phyloP scores from a whole-genome alignment of 2,329 filamentous ascomycete species.

The Pseudohalonectria lignicola region DNA sequence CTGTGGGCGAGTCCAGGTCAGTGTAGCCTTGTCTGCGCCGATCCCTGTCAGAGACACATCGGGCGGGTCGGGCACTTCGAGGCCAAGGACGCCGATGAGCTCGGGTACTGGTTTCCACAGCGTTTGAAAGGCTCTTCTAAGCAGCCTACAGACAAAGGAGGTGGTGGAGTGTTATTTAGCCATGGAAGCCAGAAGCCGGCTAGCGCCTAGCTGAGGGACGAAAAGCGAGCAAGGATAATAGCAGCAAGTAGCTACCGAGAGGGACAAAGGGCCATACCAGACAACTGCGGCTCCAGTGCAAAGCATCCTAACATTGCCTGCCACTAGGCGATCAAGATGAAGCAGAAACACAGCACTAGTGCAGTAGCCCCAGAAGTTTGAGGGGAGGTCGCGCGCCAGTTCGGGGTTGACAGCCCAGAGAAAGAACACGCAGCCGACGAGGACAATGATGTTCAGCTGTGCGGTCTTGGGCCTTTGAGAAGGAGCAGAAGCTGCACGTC shows the following conservation, averaged over 20 bases:
- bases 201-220: too few species aligned
- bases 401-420: constrained; percentile 30
- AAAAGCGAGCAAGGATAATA: too few species aligned
- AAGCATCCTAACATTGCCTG: constrained; percentile 41
- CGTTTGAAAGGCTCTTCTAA: constrained; percentile 78
- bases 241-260: too few species aligned
- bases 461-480: constrained; percentile 24
- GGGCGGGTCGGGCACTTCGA: constrained; percentile 86
- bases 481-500: not conserved
- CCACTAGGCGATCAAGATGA: constrained; percentile 33
- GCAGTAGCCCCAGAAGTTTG: constrained; percentile 20
- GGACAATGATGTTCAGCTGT: constrained; percentile 28
- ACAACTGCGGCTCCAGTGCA: constrained; percentile 39
- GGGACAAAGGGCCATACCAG: constrained; percentile 25
- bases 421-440: constrained; percentile 26
- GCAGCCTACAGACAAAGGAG: constrained; percentile 53
- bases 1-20: constrained; percentile 78
- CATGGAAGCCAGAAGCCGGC: not conserved
- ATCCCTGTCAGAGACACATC: constrained; percentile 87
- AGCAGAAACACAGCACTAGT: constrained; percentile 24
- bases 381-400: constrained; percentile 22
- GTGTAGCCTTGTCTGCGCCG: constrained; percentile 71
- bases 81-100: constrained; percentile 79
- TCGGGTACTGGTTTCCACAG: constrained; percentile 85
- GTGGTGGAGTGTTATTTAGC: constrained; percentile 4